Evolutionary conservation across 352 stramenopile genomes (phyloP).

Genomic region (Globisporangium splendens): DNA sequence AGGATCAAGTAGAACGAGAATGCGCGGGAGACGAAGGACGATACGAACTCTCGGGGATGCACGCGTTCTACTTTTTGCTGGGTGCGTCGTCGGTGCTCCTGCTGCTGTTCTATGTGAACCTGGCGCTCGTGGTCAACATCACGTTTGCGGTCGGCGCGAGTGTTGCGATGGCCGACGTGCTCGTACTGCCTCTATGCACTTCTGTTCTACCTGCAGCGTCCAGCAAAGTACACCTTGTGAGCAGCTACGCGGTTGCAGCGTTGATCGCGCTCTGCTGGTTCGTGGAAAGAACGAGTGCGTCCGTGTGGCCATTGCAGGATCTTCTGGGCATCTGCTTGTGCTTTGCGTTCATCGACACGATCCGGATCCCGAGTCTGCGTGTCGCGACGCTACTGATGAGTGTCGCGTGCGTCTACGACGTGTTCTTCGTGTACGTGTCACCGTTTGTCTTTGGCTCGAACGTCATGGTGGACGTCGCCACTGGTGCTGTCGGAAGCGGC

Average conservation of each 20-base stretch:
- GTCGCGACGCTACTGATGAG: conserved; percentile 87
- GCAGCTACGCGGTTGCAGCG: conserved; percentile 13
- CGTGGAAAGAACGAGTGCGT: conserved; percentile 51
- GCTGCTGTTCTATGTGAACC: conserved; percentile 65
- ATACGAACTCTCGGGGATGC: conserved; percentile 44
- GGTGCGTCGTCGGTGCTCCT: conserved; percentile 51
- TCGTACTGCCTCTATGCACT: conserved; percentile 34
- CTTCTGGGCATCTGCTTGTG: conserved; percentile 91
- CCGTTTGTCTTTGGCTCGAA: conserved; percentile 84
- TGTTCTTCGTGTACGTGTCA: conserved; percentile 96
- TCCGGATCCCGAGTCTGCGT: conserved; percentile 90
- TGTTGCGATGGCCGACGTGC: conserved; percentile 42
- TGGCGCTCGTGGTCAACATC: conserved; percentile 49
- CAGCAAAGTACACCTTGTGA: conserved; percentile 6
- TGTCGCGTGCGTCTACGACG: conserved; percentile 94
- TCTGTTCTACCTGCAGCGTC: conserved; percentile 8
- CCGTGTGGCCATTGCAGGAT: conserved; percentile 89
- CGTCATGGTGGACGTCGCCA: conserved; percentile 94
- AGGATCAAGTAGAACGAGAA: neutral
- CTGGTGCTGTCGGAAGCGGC: conserved; percentile 27
- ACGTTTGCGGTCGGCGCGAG: conserved; percentile 51
- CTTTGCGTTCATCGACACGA: conserved; percentile 89
- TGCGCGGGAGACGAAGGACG: conserved; percentile 10
- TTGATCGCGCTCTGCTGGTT: conserved; percentile 45
- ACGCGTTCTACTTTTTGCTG: conserved; percentile 55